Base-by-base conservation (phyloP, 1,284 basidiomycete species). In the Farysia itapuensis region DNA sequence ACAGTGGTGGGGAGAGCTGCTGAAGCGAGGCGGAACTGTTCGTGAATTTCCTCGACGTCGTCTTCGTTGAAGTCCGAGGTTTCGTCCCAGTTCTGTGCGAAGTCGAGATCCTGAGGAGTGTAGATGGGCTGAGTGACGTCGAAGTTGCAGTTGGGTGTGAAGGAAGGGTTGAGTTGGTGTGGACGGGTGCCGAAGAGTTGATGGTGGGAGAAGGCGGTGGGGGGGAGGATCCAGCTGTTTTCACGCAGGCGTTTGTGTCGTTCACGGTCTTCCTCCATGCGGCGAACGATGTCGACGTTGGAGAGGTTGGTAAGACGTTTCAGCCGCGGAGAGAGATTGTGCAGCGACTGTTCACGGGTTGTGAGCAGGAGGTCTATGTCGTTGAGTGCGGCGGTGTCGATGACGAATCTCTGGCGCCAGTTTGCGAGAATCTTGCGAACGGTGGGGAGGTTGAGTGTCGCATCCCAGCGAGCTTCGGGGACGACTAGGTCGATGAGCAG, bases 181-280 rank as follows among this genome's bases (percentile, higher is more conserved):
- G 58, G 58, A 12, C 44, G 19, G 4, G 22, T 37, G 0, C 58
- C 58, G 9, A 54, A 61, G 21, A 61, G 20, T 0, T 34, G 19
- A 14, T 32, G 25, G n/a, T 48, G 51, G 4, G 59, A 52, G 42
- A 70, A 47, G 16, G 73, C 66, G 2, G 70, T 83, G 81, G 43
- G 83, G 14, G 87, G 86, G 67, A 94, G 85, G 22, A 95, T 90
- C 92, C 93, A 96, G 37, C 90, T 84, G 16, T 89, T 84, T 77
- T 96, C 92, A 4, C 67, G 40, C 0, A 96, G 81, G 2, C 92
- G 84, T 77, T 96, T 95, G 73, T 96, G 92, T 61, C 93, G 83
- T 74, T 96, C 92, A 2, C 92, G 82, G 76, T 96, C 93, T 69
- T 94, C 92, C 75, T 96, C 92, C 53, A 96, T 94, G 4, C 91